phyloP scores from a whole-genome alignment of 495 filamentous ascomycete species.

The Podospora didyma region DNA sequence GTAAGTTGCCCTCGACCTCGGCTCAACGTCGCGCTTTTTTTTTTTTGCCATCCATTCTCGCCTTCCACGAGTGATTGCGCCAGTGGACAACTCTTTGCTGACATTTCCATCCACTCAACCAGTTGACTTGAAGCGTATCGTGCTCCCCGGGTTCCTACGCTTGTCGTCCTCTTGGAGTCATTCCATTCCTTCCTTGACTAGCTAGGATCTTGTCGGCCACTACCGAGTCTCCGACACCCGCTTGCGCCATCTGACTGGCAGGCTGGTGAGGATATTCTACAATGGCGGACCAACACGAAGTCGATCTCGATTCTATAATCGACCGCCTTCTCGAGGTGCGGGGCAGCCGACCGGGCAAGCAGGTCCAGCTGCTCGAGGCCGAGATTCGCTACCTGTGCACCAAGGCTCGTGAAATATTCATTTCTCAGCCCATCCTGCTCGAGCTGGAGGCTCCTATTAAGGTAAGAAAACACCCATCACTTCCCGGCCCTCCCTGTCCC shows the following conservation, averaged over 20 bases:
- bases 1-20: constrained; percentile 14
- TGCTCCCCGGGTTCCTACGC: constrained; percentile 14
- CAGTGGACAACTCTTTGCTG: constrained; percentile 4
- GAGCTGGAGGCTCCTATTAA: constrained; percentile 99
- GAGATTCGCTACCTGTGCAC: constrained; percentile 98
- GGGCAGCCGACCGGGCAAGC: constrained; percentile 96
- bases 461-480: constrained; percentile 52
- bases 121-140: constrained; percentile 26
- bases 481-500: neutral
- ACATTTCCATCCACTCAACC: constrained; percentile 9
- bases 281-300: constrained; percentile 97
- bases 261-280: constrained; percentile 39
- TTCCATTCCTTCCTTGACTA: constrained; percentile 12
- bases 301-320: constrained; percentile 99
- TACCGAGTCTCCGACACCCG: constrained; percentile 21
- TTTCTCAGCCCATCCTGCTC: constrained; percentile 95
- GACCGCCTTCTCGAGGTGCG: constrained; percentile 96
- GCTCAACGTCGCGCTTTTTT: constrained; percentile 1
- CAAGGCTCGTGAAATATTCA: constrained; percentile 98
- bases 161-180: constrained; percentile 7
- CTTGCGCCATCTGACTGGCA: constrained; percentile 37
- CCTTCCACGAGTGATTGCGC: neutral
- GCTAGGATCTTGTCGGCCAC: constrained; percentile 27
- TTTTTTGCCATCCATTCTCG: neutral
- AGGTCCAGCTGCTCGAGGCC: constrained; percentile 92